Percentiles rank a stretch among this genome's conserved stretches.
These are phyloP conservation scores for Adansonia gregorii DNA, from an alignment of 441 rosid genomes.

Conservation along the genomic window DNA sequence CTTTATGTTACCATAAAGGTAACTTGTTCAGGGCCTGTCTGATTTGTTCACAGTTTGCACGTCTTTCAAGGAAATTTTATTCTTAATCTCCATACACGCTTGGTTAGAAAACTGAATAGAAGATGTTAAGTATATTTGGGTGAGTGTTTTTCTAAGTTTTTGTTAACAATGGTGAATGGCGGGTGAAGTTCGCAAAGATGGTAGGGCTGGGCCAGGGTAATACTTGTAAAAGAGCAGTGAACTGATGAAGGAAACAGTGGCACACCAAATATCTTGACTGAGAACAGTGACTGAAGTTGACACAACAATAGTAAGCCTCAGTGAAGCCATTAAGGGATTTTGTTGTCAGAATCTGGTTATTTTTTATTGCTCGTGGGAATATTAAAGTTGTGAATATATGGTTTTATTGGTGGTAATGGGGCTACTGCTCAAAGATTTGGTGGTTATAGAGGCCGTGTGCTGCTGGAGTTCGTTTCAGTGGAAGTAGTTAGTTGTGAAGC, in stretches of 20 bases:
- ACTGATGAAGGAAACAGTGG: conserved; percentile 1
- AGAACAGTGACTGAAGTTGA: neutral
- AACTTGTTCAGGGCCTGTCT: conserved; percentile 22
- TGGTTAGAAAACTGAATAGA: neutral
- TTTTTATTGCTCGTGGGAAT: neutral
- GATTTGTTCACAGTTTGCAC: conserved; percentile 12
- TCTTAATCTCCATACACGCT: neutral
- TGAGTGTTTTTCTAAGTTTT: neutral
- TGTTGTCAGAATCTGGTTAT: neutral
- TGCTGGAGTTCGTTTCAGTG: neutral
- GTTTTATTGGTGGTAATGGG: neutral
- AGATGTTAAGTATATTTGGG: neutral
- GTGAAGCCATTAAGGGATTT: neutral
- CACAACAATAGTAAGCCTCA: neutral
- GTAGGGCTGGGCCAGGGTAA: neutral
- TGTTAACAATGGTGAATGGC: neutral
- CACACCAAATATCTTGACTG: too few relatives aligned
- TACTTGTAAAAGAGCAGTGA: neutral
- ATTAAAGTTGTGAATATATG: neutral
- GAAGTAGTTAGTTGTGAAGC: neutral
- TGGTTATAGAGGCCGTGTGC: neutral
- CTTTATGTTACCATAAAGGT: conserved; percentile 86
- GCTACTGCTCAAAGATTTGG: neutral
- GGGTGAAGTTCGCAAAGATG: conserved; percentile 6
- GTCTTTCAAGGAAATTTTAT: neutral